A percentile compares a stretch with the other conserved stretches of the same genome.
Conservation (phyloP, 305 asterid species). For the Fraxinus nigra region DNA sequence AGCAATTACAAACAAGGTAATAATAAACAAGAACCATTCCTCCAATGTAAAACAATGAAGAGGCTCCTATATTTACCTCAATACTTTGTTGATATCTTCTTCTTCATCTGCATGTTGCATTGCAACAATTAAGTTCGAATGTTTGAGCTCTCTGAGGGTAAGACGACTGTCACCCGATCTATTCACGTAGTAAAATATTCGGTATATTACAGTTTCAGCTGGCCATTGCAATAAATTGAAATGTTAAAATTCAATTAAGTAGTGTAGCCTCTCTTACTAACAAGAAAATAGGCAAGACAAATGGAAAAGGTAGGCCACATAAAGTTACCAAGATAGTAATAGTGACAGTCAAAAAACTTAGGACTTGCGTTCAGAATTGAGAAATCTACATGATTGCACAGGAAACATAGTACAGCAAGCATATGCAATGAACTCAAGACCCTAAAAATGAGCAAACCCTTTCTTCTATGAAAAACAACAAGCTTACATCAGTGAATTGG, state of each 20-base stretch:
- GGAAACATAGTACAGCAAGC: not conserved
- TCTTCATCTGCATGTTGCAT: conserved; percentile 99
- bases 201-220: conserved; percentile 97
- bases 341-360: conserved; percentile 21
- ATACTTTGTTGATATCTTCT: conserved; percentile 96
- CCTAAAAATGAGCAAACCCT: not conserved
- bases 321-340: conserved; percentile 11
- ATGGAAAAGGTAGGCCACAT: conserved; percentile 23
- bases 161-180: conserved; percentile 85
- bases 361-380: conserved; percentile 6
- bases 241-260: conserved; percentile 36
- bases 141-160: conserved; percentile 90
- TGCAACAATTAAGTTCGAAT: conserved; percentile 77
- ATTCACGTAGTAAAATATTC: conserved; percentile 97
- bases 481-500: not conserved
- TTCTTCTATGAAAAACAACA: not conserved
- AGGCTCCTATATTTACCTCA: conserved; percentile 51
- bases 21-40: conserved; percentile 7
- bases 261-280: conserved; percentile 16
- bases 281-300: conserved; percentile 24
- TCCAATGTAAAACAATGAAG: conserved; percentile 6
- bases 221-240: conserved; percentile 53
- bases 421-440: not conserved
- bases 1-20: conserved; percentile 7
- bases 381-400: not conserved